Evolutionary conservation across 805 yeast genomes (phyloP).

Genomic region (Nakazawaea ishiwadae): DNA sequence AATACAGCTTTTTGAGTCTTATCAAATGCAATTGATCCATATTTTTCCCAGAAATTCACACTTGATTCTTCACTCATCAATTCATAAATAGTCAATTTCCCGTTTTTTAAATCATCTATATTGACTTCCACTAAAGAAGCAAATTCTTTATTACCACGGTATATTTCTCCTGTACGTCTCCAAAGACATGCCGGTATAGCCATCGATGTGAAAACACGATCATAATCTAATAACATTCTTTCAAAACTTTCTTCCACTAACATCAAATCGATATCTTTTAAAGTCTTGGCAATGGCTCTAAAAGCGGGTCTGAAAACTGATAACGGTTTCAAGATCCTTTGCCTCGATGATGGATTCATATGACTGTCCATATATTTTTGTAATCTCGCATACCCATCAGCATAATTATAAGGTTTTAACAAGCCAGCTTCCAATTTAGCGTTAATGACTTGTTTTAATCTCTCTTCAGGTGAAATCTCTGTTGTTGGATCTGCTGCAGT

Average conservation of each 20-base stretch:
- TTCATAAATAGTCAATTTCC: constrained; percentile 88
- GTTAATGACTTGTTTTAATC: constrained; percentile 87
- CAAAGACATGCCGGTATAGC: constrained; percentile 97
- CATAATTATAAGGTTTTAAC: constrained; percentile 88
- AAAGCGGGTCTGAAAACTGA: constrained; percentile 88
- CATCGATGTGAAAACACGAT: constrained; percentile 93
- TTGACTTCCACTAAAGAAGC: constrained; percentile 87
- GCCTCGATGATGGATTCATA: constrained; percentile 80
- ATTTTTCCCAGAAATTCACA: constrained; percentile 96
- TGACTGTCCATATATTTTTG: constrained; percentile 90
- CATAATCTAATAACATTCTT: constrained; percentile 88
- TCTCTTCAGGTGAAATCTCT: constrained; percentile 89
- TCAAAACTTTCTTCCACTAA: constrained; percentile 93
- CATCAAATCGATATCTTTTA: constrained; percentile 87
- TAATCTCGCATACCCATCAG: constrained; percentile 85
- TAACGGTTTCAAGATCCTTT: constrained; percentile 80
- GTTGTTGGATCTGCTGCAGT: constrained; percentile 98
- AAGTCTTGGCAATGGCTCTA: constrained; percentile 83
- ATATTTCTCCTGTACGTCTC: constrained; percentile 96
- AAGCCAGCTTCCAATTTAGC: constrained; percentile 94
- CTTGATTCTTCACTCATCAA: constrained; percentile 94
- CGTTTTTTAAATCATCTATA: constrained; percentile 89
- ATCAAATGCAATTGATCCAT: constrained; percentile 94
- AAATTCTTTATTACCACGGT: constrained; percentile 92
- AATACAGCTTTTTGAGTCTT: constrained; percentile 92